Base-by-base conservation (phyloP, 108 stramenopile genomes). In the Pseudonitzschia delicatissima region DNA sequence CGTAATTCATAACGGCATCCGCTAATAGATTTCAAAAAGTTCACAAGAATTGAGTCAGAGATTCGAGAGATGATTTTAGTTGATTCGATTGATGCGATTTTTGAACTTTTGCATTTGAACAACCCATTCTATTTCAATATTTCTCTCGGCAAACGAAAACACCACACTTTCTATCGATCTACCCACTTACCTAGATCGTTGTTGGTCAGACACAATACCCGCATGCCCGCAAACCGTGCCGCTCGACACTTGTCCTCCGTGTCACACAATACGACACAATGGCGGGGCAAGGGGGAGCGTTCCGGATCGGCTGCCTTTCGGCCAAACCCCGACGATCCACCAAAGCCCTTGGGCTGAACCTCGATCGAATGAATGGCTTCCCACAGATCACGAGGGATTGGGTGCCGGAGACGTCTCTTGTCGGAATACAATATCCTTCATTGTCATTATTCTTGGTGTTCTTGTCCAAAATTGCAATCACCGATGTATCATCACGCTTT, bases 321-420 rank as follows among this genome's bases (percentile, higher is more conserved):
- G 40, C 82, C 84, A 76, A 92, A 92, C 11, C 90, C 90, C 34
- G 83, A 82, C 29, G 82, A 82, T 33, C 90, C 90, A 57, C 90
- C 90, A 74, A 92, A 92, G 35, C 85, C 83, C 64, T 80, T 77
- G n/a, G 90, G 90, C 65, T 82, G 70, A 34, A 92, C 77, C 5
- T 63, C 60, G 20, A 81, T 73, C 35, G 80, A 64, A 28, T 81
- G 60, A 34, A 88, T 69, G 21, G 86, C 77, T 49, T 79, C 69
- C 57, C 75, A 71, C 12, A 92, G 55, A 67, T 82, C 82, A 4
- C 72, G 77, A 32, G 87, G 90, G n/a, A 77, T 84, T 85, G 18
- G 90, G 87, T 27, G 85, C 40, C 13, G 61, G 34, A 18, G 59
- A 29, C 17, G 64, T 58, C 52, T 62, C 47, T 42, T 8, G 31